Conservation (phyloP, 225 moss, liverwort and hornwort species). For the Physcomitrium patens region DNA sequence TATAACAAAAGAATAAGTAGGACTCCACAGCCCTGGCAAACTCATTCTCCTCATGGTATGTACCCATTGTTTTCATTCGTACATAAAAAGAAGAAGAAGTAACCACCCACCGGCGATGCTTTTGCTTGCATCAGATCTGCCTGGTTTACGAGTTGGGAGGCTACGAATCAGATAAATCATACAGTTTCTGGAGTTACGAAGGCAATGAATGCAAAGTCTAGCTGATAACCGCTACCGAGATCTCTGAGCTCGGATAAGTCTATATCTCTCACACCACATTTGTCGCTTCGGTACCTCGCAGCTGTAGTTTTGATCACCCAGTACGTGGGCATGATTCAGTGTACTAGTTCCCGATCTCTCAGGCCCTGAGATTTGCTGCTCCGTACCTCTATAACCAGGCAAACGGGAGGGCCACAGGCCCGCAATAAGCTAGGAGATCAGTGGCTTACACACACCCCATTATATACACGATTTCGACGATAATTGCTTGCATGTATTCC, state of each 20-base stretch:
- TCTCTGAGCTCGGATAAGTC: background rate
- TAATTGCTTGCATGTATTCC: no score
- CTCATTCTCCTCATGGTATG: no score
- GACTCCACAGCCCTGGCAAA: background rate
- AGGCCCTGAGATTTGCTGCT: background rate
- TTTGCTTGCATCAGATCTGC: background rate
- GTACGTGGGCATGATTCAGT: background rate
- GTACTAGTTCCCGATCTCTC: background rate
- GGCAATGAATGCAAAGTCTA: background rate
- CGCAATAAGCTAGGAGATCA: no score
- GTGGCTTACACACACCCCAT: no score
- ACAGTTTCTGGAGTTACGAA: conserved; percentile 2
- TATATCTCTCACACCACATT: background rate
- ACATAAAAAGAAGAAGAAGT: background rate
- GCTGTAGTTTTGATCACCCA: conserved; percentile 3
- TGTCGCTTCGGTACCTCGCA: background rate
- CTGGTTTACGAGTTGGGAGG: background rate
- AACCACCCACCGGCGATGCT: background rate
- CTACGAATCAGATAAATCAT: background rate
- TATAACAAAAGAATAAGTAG: conserved; percentile 24
- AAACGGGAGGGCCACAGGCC: no score
- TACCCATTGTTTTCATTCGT: no score
- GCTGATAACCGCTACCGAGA: background rate
- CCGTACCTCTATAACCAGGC: background rate
- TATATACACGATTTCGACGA: no score